These are phyloP conservation scores for Lupinus albus DNA, from an alignment of 306 rosid species.

Conservation along the genomic window DNA sequence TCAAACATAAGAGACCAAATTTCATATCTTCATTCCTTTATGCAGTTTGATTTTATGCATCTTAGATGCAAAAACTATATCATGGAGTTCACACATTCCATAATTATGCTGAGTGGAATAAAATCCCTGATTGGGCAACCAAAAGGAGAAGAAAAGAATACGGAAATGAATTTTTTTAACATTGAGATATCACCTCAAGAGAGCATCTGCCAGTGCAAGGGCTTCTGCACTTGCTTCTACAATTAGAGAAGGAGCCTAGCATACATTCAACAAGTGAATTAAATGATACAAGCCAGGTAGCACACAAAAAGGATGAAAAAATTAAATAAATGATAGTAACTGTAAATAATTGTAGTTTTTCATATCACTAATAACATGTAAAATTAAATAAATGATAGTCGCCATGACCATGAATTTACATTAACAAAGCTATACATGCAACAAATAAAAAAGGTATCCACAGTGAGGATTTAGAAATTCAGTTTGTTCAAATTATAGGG, in stretches of 20 bases:
- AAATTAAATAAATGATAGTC: conserved; percentile 18
- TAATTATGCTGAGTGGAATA: conserved; percentile 24
- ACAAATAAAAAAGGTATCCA: conserved; percentile 16
- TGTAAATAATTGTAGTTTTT: neutral
- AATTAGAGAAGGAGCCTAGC: conserved; percentile 83
- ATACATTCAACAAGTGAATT: conserved; percentile 44
- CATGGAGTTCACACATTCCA: conserved; percentile 27
- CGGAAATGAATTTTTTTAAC: conserved; percentile 31
- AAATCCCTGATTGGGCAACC: conserved; percentile 27
- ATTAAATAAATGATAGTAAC: conserved; percentile 32
- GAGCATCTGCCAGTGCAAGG: conserved; percentile 77
- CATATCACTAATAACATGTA: conserved; percentile 27
- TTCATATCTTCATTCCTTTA: conserved; percentile 12
- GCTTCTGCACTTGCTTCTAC: conserved; percentile 89
- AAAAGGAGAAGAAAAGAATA: conserved; percentile 33
- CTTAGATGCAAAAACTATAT: conserved; percentile 19
- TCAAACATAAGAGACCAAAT: conserved; percentile 36
- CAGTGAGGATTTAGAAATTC: conserved; percentile 32
- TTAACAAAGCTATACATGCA: conserved; percentile 29
- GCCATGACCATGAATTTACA: conserved; percentile 14
- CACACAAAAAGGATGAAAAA: neutral
- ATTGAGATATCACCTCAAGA: conserved; percentile 68
- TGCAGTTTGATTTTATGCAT: conserved; percentile 14
- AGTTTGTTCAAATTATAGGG: neutral
- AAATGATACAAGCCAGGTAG: conserved; percentile 34